Percentiles rank a stretch among this genome's conserved stretches.
phyloP scores from a whole-genome alignment of 805 yeast genomes.

The Ogataea philodendri region DNA sequence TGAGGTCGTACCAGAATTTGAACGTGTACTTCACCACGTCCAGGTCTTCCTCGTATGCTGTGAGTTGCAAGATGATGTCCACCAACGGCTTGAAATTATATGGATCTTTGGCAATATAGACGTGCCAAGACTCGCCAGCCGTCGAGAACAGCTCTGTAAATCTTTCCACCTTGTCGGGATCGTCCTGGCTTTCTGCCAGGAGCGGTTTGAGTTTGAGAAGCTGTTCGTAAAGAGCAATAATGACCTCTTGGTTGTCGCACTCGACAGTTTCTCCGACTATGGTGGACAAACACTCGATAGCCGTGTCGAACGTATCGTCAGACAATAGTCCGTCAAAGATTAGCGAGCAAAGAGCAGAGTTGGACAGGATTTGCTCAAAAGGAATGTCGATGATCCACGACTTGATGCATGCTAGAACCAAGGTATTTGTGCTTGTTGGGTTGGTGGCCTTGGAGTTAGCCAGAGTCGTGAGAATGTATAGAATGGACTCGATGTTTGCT shows the following conservation, averaged over 20 bases:
- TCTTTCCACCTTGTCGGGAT: slow-evolving; percentile 64
- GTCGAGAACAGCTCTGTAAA: slow-evolving; percentile 78
- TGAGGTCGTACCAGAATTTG: slow-evolving; percentile 84
- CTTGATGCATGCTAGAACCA: slow-evolving; percentile 71
- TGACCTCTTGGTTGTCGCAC: slow-evolving; percentile 50
- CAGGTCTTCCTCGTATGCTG: slow-evolving; percentile 75
- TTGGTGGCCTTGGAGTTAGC: slow-evolving; percentile 31
- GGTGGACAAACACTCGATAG: slow-evolving; percentile 83
- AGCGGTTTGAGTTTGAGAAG: slow-evolving; percentile 59
- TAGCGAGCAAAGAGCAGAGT: slow-evolving; percentile 62
- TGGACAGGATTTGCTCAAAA: slow-evolving; percentile 61
- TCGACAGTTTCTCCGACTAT: slow-evolving; percentile 82
- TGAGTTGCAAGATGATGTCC: slow-evolving; percentile 64
- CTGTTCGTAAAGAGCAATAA: slow-evolving; percentile 66
- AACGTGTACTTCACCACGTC: slow-evolving; percentile 90
- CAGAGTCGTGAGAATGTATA: slow-evolving; percentile 58
- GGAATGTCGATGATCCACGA: slow-evolving; percentile 92
- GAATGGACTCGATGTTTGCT: slow-evolving; percentile 64
- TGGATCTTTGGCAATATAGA: slow-evolving; percentile 72
- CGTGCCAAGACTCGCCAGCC: slow-evolving; percentile 96
- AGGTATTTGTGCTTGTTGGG: slow-evolving; percentile 36
- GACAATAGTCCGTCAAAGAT: slow-evolving; percentile 59
- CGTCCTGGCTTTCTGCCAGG: slow-evolving; percentile 49
- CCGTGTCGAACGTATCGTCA: slow-evolving; percentile 74
- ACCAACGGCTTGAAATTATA: slow-evolving; percentile 69